phyloP scores from a whole-genome alignment of 2,329 filamentous ascomycete genomes.

The Lizonia empirigonia region DNA sequence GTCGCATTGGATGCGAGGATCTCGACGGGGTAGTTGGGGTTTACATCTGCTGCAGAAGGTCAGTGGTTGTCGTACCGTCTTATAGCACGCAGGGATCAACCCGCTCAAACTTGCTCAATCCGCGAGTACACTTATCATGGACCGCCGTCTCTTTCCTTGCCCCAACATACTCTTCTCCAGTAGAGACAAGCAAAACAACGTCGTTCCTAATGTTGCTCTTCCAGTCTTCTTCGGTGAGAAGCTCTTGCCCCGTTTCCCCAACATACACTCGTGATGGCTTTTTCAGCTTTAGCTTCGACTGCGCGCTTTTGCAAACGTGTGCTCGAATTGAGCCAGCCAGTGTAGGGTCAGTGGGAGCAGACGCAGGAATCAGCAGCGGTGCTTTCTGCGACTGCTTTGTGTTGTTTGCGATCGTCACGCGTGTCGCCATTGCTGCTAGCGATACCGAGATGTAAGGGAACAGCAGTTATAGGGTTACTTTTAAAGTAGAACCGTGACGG shows the following conservation, averaged over 20 bases:
- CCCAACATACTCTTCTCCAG: slow-evolving; percentile 44
- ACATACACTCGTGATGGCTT: slow-evolving; percentile 37
- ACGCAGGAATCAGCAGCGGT: slow-evolving; percentile 33
- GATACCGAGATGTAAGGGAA: no score
- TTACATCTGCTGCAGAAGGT: slow-evolving; percentile 19
- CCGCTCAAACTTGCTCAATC: slow-evolving; percentile 34
- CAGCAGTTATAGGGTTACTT: neutral
- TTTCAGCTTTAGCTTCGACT: slow-evolving; percentile 41
- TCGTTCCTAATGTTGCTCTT: slow-evolving; percentile 30
- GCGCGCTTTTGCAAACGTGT: slow-evolving; percentile 38
- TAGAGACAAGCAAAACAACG: slow-evolving; percentile 35
- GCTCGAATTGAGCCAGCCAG: slow-evolving; percentile 25
- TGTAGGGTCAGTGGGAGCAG: slow-evolving; percentile 23
- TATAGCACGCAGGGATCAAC: slow-evolving; percentile 13
- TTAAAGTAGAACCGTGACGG: no score
- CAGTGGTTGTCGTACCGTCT: slow-evolving; percentile 6
- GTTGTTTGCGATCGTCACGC: slow-evolving; percentile 42
- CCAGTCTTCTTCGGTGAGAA: slow-evolving; percentile 38
- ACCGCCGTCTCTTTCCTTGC: slow-evolving; percentile 23
- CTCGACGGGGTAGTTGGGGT: slow-evolving; percentile 24
- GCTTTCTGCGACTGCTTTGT: slow-evolving; percentile 37
- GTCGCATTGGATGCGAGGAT: slow-evolving; percentile 36
- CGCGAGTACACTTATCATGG: slow-evolving; percentile 23
- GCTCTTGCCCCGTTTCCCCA: slow-evolving; percentile 33
- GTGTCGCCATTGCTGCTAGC: slow-evolving; percentile 22